Base-by-base conservation (phyloP, 202 grass and related monocot genomes). In the Dendrocalamus latiflorus region DNA sequence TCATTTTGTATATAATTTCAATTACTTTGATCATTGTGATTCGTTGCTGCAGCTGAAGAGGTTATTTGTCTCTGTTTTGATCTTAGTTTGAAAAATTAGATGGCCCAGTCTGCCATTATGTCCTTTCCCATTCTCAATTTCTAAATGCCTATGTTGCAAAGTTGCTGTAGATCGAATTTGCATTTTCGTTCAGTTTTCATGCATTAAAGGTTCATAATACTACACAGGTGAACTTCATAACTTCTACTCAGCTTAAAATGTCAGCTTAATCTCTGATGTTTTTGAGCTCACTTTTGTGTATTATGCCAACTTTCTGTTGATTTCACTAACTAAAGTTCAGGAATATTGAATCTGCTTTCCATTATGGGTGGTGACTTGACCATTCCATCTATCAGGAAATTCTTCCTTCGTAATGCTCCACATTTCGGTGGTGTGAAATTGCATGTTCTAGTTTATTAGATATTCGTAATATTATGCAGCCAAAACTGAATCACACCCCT, bases 71-170 rank as follows among this genome's bases (percentile, higher is more conserved):
- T n/a, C 25, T 84, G 10, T 48, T 75, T 74, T 48, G 9, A 44
- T 42, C 61, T 42, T 79, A n/a, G 4, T 41, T 51, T 74, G 37
- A 49, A 41, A 61, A 62, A 15, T 74, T 54, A 42, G 36, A 50
- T 28, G 34, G 17, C 58, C 30, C 26, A 74, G 39, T 84, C 43
- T 24, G 43, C 17, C 39, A 22, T 43, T 25, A 48, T 47, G 47
- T 47, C 51, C 13, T 43, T 39, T 84, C 53, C 17, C 4, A 61
- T 45, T 79, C 22, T 75, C 34, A 74, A 43, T 74, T 67, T 86
- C 20, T 74, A 51, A 54, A 80, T 20, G 33, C 22, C 6, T 76
- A 26, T 81, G 59, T 60, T 76, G 43, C 34, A 54, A 64, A 70
- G 25, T 44, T 51, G 9, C 28, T 45, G 36, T 68, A 12, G 39